Percentiles rank a stretch among this genome's conserved stretches.
Conservation (phyloP, 2,329 filamentous ascomycete species). For the Venturia effusa region DNA sequence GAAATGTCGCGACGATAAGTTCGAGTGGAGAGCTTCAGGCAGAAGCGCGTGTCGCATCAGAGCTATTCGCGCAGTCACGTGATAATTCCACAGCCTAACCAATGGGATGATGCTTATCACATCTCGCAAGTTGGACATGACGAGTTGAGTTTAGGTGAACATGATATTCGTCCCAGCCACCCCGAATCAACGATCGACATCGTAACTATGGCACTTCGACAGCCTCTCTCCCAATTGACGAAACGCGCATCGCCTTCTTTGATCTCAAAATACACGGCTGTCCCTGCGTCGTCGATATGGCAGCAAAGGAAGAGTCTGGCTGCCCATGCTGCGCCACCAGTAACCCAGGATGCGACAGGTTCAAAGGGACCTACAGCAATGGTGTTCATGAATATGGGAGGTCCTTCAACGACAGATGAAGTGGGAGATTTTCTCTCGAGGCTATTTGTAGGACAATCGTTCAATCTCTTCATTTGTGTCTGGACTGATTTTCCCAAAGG, state of each 20-base stretch:
- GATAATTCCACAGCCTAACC: background rate
- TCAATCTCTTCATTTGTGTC: background rate
- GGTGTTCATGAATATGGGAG: conserved; percentile 99
- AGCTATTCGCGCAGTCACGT: background rate
- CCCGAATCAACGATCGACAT: conserved; percentile 13
- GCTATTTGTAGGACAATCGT: conserved; percentile 60
- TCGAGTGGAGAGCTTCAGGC: background rate
- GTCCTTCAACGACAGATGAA: conserved; percentile 77
- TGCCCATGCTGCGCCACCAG: conserved; percentile 47
- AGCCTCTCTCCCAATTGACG: conserved; percentile 22
- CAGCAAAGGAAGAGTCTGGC: conserved; percentile 21
- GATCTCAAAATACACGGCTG: conserved; percentile 20
- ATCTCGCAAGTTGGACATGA: background rate
- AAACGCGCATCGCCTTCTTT: conserved; percentile 22
- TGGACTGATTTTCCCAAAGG: conserved; percentile 36
- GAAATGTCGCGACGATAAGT: background rate
- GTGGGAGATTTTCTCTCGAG: conserved; percentile 83
- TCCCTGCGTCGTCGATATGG: conserved; percentile 19
- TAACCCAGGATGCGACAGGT: conserved; percentile 63
- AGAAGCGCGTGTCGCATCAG: background rate
- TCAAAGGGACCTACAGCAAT: conserved; percentile 84
- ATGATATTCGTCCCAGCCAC: background rate
- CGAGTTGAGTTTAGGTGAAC: background rate
- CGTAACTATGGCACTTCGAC: conserved; percentile 31
- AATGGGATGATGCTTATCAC: background rate